These are phyloP conservation scores for Diaporthe australafricana DNA, from an alignment of 2,329 filamentous ascomycete species.

Conservation along the genomic window DNA sequence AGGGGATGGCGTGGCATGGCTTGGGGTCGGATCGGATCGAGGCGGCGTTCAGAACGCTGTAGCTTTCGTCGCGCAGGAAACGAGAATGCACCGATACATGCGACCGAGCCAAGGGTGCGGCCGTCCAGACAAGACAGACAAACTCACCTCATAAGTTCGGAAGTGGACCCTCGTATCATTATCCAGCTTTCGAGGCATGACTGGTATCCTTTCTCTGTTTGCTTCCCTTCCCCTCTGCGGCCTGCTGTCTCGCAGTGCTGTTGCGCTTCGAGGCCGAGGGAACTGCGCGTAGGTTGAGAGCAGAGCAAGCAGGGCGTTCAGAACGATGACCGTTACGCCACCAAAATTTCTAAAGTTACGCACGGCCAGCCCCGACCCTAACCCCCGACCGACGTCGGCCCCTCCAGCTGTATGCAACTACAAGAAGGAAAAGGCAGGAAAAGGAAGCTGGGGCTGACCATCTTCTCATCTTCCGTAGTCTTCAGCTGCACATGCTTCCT, in stretches of 20 bases:
- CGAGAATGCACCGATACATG: not conserved
- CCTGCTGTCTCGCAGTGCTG: constrained; percentile 13
- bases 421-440: no score
- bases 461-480: not conserved
- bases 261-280: not conserved
- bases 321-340: not conserved
- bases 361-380: not conserved
- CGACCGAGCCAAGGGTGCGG: not conserved
- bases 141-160: constrained; percentile 32
- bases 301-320: not conserved
- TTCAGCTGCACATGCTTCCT: not conserved
- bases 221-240: constrained; percentile 16
- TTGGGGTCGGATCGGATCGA: not conserved
- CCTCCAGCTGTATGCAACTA: not conserved
- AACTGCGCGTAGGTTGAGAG: not conserved
- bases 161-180: constrained; percentile 35
- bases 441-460: not conserved
- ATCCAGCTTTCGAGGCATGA: constrained; percentile 36
- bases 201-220: not conserved
- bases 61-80: not conserved
- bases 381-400: not conserved
- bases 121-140: not conserved
- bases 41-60: constrained; percentile 27
- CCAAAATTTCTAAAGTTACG: constrained; percentile 28
- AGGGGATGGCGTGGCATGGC: not conserved